These are phyloP conservation scores for Fusarium sp. DNA, from an alignment of 2,329 filamentous ascomycete species.

Conservation along the genomic window DNA sequence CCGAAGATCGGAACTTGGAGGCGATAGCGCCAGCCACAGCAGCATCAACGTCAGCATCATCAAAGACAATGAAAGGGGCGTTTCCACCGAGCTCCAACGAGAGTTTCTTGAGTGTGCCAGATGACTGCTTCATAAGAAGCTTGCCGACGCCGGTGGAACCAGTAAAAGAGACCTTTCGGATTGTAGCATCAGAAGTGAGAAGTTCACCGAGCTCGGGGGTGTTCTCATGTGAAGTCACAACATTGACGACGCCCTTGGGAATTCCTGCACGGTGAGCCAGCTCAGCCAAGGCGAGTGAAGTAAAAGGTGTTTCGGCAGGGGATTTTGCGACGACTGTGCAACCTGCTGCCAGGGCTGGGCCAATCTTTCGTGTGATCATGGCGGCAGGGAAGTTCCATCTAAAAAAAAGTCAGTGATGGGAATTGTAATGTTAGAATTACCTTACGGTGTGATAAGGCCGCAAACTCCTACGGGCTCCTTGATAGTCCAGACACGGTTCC, in stretches of 20 bases:
- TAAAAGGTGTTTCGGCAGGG: slow-evolving; percentile 92
- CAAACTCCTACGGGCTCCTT: slow-evolving; percentile 89
- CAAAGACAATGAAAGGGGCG: slow-evolving; percentile 96
- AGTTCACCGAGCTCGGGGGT: slow-evolving; percentile 82
- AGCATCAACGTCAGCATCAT: slow-evolving; percentile 88
- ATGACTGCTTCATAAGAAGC: slow-evolving; percentile 89
- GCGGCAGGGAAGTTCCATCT: slow-evolving; percentile 88
- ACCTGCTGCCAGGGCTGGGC: slow-evolving; percentile 87
- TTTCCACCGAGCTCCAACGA: slow-evolving; percentile 96
- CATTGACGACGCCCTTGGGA: slow-evolving; percentile 90
- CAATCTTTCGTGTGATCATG: slow-evolving; percentile 80
- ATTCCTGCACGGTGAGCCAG: slow-evolving; percentile 89
- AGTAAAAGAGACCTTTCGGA: slow-evolving; percentile 95
- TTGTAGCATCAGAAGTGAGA: slow-evolving; percentile 77
- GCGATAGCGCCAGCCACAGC: slow-evolving; percentile 87
- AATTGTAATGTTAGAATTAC: background rate
- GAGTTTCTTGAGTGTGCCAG: slow-evolving; percentile 83
- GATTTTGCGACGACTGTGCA: slow-evolving; percentile 95
- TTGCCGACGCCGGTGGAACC: slow-evolving; percentile 79
- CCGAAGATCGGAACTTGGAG: slow-evolving; percentile 93
- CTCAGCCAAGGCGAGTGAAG: slow-evolving; percentile 87
- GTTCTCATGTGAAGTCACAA: slow-evolving; percentile 84
- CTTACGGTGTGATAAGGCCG: slow-evolving; percentile 80
- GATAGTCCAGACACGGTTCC: slow-evolving; percentile 81
- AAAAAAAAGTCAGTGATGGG: background rate